Conservation (phyloP, 306 rosid genomes). For the Inga oerstediana region DNA sequence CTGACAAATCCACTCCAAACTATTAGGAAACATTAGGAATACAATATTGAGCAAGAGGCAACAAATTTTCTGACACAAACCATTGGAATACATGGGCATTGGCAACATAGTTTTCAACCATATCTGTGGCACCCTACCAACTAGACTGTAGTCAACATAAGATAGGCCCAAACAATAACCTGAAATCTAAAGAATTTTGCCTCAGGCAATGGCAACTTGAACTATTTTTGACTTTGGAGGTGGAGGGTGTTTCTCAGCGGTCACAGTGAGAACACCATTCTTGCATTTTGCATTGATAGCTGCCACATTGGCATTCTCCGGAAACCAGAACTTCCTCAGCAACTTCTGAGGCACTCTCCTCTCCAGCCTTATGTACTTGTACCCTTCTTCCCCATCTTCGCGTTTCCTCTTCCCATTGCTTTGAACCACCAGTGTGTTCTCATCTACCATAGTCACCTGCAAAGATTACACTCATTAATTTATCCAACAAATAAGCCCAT, state of each 20-base stretch:
- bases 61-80: background rate
- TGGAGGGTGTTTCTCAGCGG: constrained; percentile 63
- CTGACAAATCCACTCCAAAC: too few species aligned
- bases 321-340: constrained; percentile 52
- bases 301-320: constrained; percentile 53
- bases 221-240: constrained; percentile 60
- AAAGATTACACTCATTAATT: too few species aligned
- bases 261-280: constrained; percentile 52
- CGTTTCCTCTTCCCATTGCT: constrained; percentile 53
- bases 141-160: too few species aligned
- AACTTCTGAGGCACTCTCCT: constrained; percentile 54
- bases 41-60: background rate
- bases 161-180: background rate
- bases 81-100: background rate
- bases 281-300: constrained; percentile 66
- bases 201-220: constrained; percentile 48
- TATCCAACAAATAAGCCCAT: too few species aligned
- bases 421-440: constrained; percentile 39
- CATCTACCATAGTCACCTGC: background rate
- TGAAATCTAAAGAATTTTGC: background rate
- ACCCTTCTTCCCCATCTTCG: constrained; percentile 58
- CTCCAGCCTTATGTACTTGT: constrained; percentile 64
- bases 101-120: background rate
- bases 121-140: too few species aligned
- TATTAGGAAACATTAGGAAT: too few species aligned